phyloP scores from a whole-genome alignment of 345 rosid genomes.

The Aurinia saxatilis region DNA sequence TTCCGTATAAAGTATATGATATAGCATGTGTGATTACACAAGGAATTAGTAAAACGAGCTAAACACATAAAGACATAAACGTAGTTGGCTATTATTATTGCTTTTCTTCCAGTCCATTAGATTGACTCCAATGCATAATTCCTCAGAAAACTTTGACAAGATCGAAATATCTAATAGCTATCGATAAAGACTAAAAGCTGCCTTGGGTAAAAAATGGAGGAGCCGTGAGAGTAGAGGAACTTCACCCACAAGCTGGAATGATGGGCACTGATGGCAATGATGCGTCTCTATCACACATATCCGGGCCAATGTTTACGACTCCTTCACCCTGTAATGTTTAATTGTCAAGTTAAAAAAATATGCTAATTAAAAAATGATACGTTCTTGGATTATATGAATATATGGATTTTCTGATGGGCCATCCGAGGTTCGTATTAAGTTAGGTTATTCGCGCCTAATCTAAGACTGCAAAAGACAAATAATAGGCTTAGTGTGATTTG shows the following conservation, averaged over 20 bases:
- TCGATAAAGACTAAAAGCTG: neutral
- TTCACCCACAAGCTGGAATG: slow-evolving; percentile 22
- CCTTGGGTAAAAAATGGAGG: neutral
- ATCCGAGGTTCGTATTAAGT: too few relatives aligned
- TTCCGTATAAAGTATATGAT: too few relatives aligned
- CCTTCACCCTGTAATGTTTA: slow-evolving; percentile 24
- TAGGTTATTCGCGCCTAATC: too few relatives aligned
- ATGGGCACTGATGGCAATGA: slow-evolving; percentile 21
- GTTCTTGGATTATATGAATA: neutral
- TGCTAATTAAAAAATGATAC: neutral
- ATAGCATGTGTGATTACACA: too few relatives aligned
- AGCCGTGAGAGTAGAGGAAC: neutral
- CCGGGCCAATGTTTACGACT: slow-evolving; percentile 20
- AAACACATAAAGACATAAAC: too few relatives aligned
- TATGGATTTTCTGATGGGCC: too few relatives aligned
- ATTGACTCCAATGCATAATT: neutral
- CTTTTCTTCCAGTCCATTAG: too few relatives aligned
- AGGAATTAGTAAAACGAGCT: too few relatives aligned
- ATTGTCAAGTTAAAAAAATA: neutral
- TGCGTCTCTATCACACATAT: slow-evolving; percentile 26
- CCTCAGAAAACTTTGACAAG: neutral
- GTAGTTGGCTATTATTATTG: too few relatives aligned
- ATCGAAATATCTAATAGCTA: neutral
- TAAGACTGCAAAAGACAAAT: too few relatives aligned
- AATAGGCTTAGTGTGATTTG: too few relatives aligned